These are phyloP conservation scores for Pleurotus giganteus DNA, from an alignment of 768 basidiomycete species.

Conservation along the genomic window DNA sequence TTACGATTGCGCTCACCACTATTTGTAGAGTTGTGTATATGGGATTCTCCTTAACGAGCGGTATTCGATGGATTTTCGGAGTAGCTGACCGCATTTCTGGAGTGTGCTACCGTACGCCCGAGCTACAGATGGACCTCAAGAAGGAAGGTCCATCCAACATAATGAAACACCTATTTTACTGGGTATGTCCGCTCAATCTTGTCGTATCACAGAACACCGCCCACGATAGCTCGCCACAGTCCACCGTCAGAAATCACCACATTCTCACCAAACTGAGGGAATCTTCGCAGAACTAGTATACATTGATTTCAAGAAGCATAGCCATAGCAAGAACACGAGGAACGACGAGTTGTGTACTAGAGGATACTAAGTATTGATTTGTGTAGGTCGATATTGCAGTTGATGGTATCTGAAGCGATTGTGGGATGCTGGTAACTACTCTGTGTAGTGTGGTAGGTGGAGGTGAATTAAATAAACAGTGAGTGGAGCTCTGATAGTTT, in stretches of 20 bases:
- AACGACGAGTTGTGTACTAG: neutral
- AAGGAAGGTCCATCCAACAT: neutral
- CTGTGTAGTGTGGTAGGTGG: too few species aligned
- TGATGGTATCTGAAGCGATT: neutral
- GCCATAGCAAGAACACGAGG: neutral
- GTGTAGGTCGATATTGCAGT: neutral
- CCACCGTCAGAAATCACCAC: conserved; percentile 1
- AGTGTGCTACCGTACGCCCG: neutral
- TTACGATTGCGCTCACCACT: neutral
- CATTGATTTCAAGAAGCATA: neutral
- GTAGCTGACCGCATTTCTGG: neutral
- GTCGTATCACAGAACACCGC: neutral
- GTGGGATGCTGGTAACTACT: neutral
- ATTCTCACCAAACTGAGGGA: neutral
- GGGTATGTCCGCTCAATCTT: neutral
- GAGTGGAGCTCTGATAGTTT: too few species aligned
- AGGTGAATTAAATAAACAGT: too few species aligned
- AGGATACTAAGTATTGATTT: neutral
- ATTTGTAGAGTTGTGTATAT: neutral
- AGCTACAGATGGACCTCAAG: neutral
- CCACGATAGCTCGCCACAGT: neutral
- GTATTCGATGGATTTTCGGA: conserved; percentile 1
- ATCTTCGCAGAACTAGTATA: neutral
- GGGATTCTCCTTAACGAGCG: conserved; percentile 1
- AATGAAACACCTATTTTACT: conserved; percentile 7